A percentile compares a stretch with the other conserved stretches of the same genome.
Evolutionary conservation across 805 yeast species (phyloP).

Genomic region (Kodamaea sagamina): DNA sequence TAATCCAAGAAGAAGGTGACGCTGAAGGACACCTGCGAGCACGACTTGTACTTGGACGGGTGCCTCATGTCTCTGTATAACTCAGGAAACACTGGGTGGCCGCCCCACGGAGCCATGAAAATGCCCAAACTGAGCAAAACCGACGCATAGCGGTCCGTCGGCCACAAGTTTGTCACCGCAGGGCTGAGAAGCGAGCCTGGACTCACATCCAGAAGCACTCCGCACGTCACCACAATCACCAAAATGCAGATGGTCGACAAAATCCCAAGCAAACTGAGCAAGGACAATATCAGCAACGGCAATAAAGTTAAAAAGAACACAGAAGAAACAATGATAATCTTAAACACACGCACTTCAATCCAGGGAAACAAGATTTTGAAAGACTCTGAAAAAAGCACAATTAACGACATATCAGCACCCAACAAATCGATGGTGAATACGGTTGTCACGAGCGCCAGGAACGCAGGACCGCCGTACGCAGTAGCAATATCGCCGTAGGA

Average conservation of each 20-base stretch:
- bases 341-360: conserved; percentile 15
- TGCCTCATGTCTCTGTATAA: conserved; percentile 70
- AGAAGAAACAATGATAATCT: conserved; percentile 33
- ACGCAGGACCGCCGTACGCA: conserved; percentile 78
- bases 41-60: conserved; percentile 54
- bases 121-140: conserved; percentile 66
- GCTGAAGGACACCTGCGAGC: conserved; percentile 59
- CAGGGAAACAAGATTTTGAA: conserved; percentile 40
- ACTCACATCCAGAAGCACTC: conserved; percentile 54
- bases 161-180: conserved; percentile 69
- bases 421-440: conserved; percentile 75
- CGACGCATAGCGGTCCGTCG: conserved; percentile 49
- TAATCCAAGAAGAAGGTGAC: conserved; percentile 62
- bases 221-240: conserved; percentile 57
- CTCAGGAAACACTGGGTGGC: conserved; percentile 80
- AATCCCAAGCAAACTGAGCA: conserved; percentile 71
- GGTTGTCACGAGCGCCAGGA: conserved; percentile 69
- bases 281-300: conserved; percentile 71
- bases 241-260: conserved; percentile 68
- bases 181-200: conserved; percentile 77
- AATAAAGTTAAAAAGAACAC: conserved; percentile 58
- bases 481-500: conserved; percentile 89
- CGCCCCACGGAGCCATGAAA: conserved; percentile 81
- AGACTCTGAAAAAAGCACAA: conserved; percentile 84
- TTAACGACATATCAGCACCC: conserved; percentile 80